A percentile compares a stretch with the other conserved stretches of the same genome.
These are phyloP conservation scores for Alternaria brassicae DNA, from an alignment of 2,329 filamentous ascomycete species.

Conservation along the genomic window DNA sequence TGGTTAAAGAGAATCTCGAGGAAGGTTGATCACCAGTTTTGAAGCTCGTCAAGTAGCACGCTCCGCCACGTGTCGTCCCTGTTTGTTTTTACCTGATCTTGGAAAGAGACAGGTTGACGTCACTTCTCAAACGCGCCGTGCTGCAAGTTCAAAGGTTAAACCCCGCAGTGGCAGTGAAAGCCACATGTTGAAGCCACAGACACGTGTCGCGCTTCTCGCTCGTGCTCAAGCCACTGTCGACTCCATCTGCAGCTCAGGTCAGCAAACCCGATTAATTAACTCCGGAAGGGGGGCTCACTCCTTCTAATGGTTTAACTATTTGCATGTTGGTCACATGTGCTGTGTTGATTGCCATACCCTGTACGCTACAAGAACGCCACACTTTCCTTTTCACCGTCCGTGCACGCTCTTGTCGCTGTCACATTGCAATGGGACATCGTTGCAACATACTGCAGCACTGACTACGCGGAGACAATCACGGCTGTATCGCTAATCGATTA, in stretches of 20 bases:
- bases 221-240: neutral
- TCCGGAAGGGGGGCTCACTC: neutral
- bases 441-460: neutral
- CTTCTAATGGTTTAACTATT: slow-evolving; percentile 11
- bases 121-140: neutral
- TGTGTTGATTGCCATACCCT: neutral
- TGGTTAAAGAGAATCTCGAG: neutral
- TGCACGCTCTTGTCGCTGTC: neutral
- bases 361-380: neutral
- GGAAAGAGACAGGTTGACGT: slow-evolving; percentile 5
- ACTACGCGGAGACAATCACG: neutral
- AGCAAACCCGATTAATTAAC: slow-evolving; percentile 7
- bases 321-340: slow-evolving; percentile 12
- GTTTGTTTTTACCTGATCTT: slow-evolving; percentile 4
- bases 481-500: neutral
- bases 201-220: neutral
- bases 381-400: neutral
- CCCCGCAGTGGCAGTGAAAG: slow-evolving; percentile 7
- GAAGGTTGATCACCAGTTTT: neutral
- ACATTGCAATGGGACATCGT: neutral
- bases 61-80: slow-evolving; percentile 5
- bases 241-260: neutral
- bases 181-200: slow-evolving; percentile 6
- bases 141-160: neutral
- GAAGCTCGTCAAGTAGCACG: neutral